Base-by-base conservation (phyloP, 352 stramenopile species). In the Globisporangium okanoganense region DNA sequence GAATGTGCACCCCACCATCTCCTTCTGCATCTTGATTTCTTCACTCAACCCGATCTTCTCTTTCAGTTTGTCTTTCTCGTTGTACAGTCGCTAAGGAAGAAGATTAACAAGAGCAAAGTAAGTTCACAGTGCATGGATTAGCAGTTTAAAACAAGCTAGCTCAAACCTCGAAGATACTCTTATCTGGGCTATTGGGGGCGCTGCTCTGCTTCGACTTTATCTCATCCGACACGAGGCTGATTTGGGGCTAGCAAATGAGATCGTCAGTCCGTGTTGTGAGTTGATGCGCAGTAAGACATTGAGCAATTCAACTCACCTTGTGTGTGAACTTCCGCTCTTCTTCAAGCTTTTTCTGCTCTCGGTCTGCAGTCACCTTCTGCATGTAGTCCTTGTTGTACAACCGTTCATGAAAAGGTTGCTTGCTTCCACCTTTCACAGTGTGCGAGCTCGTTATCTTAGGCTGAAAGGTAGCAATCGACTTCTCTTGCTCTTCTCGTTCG, bases 1-100 rank as follows among this genome's bases (percentile, higher is more conserved):
- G 66, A 94, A 94, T 9, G 83, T 94, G 60, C 85, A 94, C 48
- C 83, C 83, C 18, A 79, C 75, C 75, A 94, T 78, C 58, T 94
- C 82, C 40, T 91, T 86, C 35, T 92, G 81, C 35, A 78, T 60
- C 50, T 75, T 76, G 47, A 91, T 57, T 55, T 89, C 79, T 52
- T 91, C 79, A 25, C 81, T 74, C 38, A 88, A 43, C 56, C 86
- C 79, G 14, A 91, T 79, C 65, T 92, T 92, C 47, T 92, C 85
- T 68, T 87, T 87, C 44, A 91, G 59, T 22, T 79, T 84, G 54
- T 92, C 72, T 53, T 90, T 90, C 45, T 92, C 81, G 49, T 90
- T 77, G 54, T 92, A 92, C 8, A 94, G 56, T 18, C 85, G 81
- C 85, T 94, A 62, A n/a, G 63, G 24, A 20, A 27, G 65, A 36